A percentile compares a stretch with the other conserved stretches of the same genome.
These are phyloP conservation scores for Cydonia oblonga DNA, from an alignment of 331 rosid species.

Conservation along the genomic window DNA sequence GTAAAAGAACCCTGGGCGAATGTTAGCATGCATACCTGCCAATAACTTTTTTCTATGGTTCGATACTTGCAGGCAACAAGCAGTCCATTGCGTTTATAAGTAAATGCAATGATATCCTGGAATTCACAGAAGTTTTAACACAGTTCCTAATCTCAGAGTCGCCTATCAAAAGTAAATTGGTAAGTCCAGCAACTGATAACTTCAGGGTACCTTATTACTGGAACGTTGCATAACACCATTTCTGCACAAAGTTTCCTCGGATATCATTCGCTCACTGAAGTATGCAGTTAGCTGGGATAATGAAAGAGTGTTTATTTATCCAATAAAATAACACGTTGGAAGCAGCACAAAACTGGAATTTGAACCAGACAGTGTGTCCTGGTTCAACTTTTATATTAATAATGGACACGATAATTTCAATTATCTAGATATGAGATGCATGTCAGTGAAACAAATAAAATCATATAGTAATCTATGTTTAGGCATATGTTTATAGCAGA, in stretches of 20 bases:
- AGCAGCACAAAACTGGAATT: background rate
- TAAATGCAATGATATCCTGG: constrained; percentile 71
- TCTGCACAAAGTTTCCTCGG: constrained; percentile 59
- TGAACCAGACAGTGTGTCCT: background rate
- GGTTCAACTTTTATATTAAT: background rate
- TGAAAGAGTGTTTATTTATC: background rate
- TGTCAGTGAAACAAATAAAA: background rate
- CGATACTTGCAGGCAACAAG: constrained; percentile 90
- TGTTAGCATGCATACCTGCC: constrained; percentile 52
- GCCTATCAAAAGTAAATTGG: background rate
- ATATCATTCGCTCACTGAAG: constrained; percentile 64
- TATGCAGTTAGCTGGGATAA: constrained; percentile 51
- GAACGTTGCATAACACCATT: constrained; percentile 61
- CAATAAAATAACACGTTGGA: background rate
- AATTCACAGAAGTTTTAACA: background rate
- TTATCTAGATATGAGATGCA: background rate
- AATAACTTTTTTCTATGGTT: constrained; percentile 52
- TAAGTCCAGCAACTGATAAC: background rate
- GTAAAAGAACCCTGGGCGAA: background rate
- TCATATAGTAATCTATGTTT: background rate
- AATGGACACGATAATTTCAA: background rate
- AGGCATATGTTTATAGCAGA: background rate
- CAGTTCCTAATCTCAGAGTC: background rate
- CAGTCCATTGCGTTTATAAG: constrained; percentile 57
- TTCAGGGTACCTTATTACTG: constrained; percentile 42